phyloP scores from a whole-genome alignment of 345 rosid genomes.

The Syzygium oleosum region DNA sequence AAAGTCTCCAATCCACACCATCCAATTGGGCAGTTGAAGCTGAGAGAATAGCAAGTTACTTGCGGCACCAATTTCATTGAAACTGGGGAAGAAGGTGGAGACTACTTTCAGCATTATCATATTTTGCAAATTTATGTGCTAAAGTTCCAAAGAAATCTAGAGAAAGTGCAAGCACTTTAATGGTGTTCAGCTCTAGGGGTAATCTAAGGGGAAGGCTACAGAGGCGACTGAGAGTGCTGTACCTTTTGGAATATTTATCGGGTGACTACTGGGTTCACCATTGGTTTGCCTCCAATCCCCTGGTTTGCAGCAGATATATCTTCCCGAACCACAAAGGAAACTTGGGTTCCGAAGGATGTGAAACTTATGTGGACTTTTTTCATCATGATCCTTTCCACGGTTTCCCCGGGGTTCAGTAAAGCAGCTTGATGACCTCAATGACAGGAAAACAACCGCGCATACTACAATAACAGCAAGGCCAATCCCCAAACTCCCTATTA shows the following conservation, averaged over 20 bases:
- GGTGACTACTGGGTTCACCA: constrained; percentile 57
- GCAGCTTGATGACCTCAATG: constrained; percentile 60
- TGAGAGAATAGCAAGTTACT: not conserved
- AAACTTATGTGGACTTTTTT: constrained; percentile 50
- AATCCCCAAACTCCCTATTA: constrained; percentile 65
- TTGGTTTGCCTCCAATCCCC: constrained; percentile 56
- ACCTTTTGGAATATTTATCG: constrained; percentile 67
- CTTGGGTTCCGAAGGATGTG: constrained; percentile 82
- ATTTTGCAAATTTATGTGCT: not conserved
- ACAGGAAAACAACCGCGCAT: constrained; percentile 40
- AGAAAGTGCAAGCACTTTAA: not conserved
- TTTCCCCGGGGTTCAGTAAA: constrained; percentile 19
- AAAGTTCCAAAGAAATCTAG: not conserved
- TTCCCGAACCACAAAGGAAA: constrained; percentile 82
- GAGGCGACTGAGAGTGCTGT: not conserved
- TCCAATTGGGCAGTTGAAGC: not conserved
- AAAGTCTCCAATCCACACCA: not conserved
- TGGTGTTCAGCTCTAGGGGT: not conserved
- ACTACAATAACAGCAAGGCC: constrained; percentile 52
- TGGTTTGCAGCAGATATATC: constrained; percentile 62
- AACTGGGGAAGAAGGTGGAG: not conserved
- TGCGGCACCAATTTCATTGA: not conserved
- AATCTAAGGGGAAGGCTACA: not conserved
- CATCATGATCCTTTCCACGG: constrained; percentile 31
- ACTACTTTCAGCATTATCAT: not conserved